Percentiles rank a stretch among this genome's conserved stretches.
Evolutionary conservation across 352 stramenopile species (phyloP).

Genomic region (Globisporangium mamillatum): DNA sequence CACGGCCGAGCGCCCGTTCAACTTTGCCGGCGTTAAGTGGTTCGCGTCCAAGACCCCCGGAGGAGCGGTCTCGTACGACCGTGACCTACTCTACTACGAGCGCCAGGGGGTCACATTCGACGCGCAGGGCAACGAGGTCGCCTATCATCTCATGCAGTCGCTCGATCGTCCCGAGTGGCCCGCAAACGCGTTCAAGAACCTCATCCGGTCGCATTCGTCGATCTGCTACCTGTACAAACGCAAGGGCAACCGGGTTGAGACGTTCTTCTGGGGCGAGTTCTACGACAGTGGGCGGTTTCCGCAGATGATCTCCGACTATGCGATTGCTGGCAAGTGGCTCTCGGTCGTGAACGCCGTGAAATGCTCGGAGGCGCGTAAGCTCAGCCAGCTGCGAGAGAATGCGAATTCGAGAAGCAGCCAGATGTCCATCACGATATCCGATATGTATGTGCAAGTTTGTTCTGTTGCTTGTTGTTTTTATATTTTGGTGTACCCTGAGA

Average conservation of each 20-base stretch:
- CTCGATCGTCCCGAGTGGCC: slow-evolving; percentile 25
- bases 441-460: slow-evolving; percentile 1
- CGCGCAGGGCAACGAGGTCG: slow-evolving; percentile 37
- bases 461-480: too few species aligned
- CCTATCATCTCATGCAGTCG: slow-evolving; percentile 52
- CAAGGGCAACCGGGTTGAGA: slow-evolving; percentile 30
- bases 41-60: slow-evolving; percentile 26
- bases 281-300: slow-evolving; percentile 20
- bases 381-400: background rate
- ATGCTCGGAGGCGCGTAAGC: slow-evolving; percentile 8
- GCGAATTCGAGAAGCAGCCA: background rate
- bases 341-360: slow-evolving; percentile 18
- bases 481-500: background rate
- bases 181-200: slow-evolving; percentile 38
- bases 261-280: slow-evolving; percentile 29
- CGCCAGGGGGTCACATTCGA: slow-evolving; percentile 49
- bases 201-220: slow-evolving; percentile 44
- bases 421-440: slow-evolving; percentile 5
- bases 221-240: slow-evolving; percentile 44
- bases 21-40: slow-evolving; percentile 50
- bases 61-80: slow-evolving; percentile 22
- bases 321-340: slow-evolving; percentile 20
- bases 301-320: slow-evolving; percentile 10
- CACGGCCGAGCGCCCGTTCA: slow-evolving; percentile 27
- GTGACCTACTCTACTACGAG: slow-evolving; percentile 43